phyloP scores from a whole-genome alignment of 805 yeast species.

The Pichia deserticola region DNA sequence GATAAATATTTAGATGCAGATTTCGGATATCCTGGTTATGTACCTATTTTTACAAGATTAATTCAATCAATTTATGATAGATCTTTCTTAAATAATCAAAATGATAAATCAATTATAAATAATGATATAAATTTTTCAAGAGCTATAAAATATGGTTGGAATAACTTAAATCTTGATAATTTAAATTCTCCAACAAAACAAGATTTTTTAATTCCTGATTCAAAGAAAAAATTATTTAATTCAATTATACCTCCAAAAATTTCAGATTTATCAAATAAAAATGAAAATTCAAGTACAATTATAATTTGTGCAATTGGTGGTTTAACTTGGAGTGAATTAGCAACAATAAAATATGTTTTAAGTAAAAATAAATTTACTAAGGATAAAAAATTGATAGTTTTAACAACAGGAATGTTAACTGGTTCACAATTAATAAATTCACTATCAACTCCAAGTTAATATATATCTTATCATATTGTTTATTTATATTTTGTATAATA shows the following conservation, averaged over 20 bases:
- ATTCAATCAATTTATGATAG: conserved; percentile 63
- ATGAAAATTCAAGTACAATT: conserved; percentile 18
- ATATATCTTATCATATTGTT: neutral
- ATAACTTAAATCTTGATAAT: conserved; percentile 33
- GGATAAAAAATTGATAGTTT: conserved; percentile 32
- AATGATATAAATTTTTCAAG: neutral
- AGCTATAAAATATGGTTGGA: conserved; percentile 34
- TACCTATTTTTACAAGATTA: conserved; percentile 66
- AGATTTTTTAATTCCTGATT: conserved; percentile 26
- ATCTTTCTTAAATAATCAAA: conserved; percentile 17
- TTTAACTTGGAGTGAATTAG: conserved; percentile 74
- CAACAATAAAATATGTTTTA: conserved; percentile 61
- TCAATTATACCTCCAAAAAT: conserved; percentile 20
- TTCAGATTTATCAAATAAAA: conserved; percentile 13
- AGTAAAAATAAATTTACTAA: conserved; percentile 28
- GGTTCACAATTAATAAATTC: conserved; percentile 28
- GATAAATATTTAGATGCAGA: conserved; percentile 37
- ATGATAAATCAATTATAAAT: neutral
- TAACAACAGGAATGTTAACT: conserved; percentile 39
- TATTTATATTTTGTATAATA: conserved; percentile 17
- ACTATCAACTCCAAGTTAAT: conserved; percentile 2
- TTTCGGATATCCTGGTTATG: conserved; percentile 73
- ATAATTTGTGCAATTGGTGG: conserved; percentile 74
- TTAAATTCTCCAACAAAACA: conserved; percentile 32
- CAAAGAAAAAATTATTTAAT: conserved; percentile 22